A percentile compares a stretch with the other conserved stretches of the same genome.
Evolutionary conservation across 257 asterid genomes (phyloP).

Genomic region (Orobanche coerulescens): DNA sequence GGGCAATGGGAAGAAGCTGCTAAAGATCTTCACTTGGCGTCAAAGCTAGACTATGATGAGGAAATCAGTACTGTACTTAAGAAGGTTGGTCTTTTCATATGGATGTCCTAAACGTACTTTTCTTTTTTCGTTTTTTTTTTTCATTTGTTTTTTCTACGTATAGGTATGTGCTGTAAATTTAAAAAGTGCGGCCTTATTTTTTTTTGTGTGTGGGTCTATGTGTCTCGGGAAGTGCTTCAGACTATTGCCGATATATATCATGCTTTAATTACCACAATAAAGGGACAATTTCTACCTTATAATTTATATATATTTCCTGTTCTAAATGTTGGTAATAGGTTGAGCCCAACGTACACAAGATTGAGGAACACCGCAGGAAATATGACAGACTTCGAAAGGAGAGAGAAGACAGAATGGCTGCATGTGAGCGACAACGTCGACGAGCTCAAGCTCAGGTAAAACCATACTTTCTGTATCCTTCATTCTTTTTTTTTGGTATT

Average conservation of each 20-base stretch:
- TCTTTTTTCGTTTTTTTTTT: no score
- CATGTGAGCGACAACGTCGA: slow-evolving; percentile 72
- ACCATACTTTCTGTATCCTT: background rate
- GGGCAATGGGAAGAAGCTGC: slow-evolving; percentile 93
- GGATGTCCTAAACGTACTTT: no score
- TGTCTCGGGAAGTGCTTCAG: no score
- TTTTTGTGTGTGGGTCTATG: no score
- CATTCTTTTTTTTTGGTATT: background rate
- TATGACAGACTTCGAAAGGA: slow-evolving; percentile 86
- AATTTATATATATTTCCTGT: no score
- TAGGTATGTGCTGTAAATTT: no score
- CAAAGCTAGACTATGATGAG: slow-evolving; percentile 85
- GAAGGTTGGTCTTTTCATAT: slow-evolving; percentile 53
- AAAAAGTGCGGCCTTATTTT: no score
- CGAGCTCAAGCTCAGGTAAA: slow-evolving; percentile 85
- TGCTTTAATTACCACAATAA: no score
- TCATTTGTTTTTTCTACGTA: no score
- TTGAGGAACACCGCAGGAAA: slow-evolving; percentile 82
- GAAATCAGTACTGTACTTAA: slow-evolving; percentile 78
- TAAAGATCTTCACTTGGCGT: slow-evolving; percentile 85
- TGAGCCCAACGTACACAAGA: slow-evolving; percentile 85
- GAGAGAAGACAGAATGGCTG: slow-evolving; percentile 59
- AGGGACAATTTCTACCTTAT: no score
- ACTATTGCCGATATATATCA: no score
- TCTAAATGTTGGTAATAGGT: slow-evolving; percentile 36